Evolutionary conservation across 768 basidiomycete genomes (phyloP).

Genomic region (Suillus occidentalis): DNA sequence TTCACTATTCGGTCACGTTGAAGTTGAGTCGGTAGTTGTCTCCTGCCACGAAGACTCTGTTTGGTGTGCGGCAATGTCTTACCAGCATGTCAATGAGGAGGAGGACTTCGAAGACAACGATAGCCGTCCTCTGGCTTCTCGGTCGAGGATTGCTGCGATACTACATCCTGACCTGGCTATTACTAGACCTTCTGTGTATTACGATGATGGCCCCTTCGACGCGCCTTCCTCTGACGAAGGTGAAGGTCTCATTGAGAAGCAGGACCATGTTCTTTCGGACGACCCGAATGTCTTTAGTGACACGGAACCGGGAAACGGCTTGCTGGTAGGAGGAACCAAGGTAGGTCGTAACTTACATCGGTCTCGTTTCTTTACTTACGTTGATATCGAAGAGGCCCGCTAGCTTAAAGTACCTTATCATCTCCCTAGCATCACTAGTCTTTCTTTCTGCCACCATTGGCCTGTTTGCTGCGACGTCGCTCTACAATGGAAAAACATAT

Average conservation of each 20-base stretch:
- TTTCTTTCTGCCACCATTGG: conserved; percentile 69
- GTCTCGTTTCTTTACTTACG: neutral
- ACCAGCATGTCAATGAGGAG: conserved; percentile 34
- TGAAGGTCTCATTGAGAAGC: conserved; percentile 52
- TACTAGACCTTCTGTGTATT: conserved; percentile 48
- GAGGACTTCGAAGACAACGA: conserved; percentile 17
- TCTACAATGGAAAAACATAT: conserved; percentile 59
- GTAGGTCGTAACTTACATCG: conserved; percentile 25
- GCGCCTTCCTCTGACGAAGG: conserved; percentile 79
- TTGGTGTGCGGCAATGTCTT: conserved; percentile 26
- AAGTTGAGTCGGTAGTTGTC: neutral
- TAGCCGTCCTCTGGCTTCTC: conserved; percentile 4
- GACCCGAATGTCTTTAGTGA: conserved; percentile 21
- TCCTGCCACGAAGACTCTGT: neutral
- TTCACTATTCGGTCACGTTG: neutral
- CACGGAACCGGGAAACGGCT: conserved; percentile 29
- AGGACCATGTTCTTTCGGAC: conserved; percentile 13
- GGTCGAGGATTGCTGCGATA: conserved; percentile 1
- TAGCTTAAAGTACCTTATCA: conserved; percentile 61
- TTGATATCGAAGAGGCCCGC: conserved; percentile 40
- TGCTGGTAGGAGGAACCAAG: conserved; percentile 39
- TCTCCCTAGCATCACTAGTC: conserved; percentile 60
- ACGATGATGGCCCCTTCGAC: conserved; percentile 76
- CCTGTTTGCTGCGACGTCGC: conserved; percentile 66
- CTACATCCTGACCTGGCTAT: conserved; percentile 15